Percentiles rank a stretch among this genome's conserved stretches.
Conservation (phyloP, 139 green algal genomes). For the Gonium pectorale region DNA sequence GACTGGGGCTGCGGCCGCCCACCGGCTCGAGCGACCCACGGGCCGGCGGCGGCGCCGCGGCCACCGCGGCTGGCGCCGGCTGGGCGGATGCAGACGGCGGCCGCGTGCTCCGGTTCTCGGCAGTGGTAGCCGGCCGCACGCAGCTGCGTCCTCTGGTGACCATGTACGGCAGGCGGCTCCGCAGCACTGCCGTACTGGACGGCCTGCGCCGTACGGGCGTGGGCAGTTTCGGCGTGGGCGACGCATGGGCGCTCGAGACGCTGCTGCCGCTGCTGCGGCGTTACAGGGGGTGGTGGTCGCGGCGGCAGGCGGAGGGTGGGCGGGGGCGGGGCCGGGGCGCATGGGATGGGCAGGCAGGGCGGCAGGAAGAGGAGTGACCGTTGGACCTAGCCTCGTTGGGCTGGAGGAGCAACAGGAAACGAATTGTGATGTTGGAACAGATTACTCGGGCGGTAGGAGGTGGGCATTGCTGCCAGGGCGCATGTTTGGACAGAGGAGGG, state of each 20-base stretch:
- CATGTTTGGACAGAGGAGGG: too few relatives aligned
- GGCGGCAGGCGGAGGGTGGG: too few relatives aligned
- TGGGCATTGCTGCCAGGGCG: too few relatives aligned
- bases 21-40: too few relatives aligned
- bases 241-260: conserved; percentile 67
- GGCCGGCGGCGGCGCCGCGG: not conserved
- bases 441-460: too few relatives aligned
- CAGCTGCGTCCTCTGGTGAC: conserved; percentile 51
- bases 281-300: not conserved
- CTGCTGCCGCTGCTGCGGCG: conserved; percentile 57
- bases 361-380: too few relatives aligned
- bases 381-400: too few relatives aligned
- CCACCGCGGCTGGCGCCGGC: not conserved
- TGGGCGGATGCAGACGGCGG: not conserved
- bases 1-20: too few relatives aligned
- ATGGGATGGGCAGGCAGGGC: too few relatives aligned
- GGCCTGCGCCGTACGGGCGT: conserved; percentile 53
- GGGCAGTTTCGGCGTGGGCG: conserved; percentile 52
- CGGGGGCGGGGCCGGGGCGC: too few relatives aligned
- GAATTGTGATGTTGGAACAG: too few relatives aligned
- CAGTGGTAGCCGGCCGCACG: not conserved
- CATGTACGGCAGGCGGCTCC: conserved; percentile 53
- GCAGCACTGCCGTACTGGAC: conserved; percentile 52
- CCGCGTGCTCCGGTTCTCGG: not conserved
- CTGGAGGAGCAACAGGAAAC: too few relatives aligned